Percentiles rank a stretch among this genome's conserved stretches.
Conservation (phyloP, 331 rosid genomes). For the Malus hybrid region DNA sequence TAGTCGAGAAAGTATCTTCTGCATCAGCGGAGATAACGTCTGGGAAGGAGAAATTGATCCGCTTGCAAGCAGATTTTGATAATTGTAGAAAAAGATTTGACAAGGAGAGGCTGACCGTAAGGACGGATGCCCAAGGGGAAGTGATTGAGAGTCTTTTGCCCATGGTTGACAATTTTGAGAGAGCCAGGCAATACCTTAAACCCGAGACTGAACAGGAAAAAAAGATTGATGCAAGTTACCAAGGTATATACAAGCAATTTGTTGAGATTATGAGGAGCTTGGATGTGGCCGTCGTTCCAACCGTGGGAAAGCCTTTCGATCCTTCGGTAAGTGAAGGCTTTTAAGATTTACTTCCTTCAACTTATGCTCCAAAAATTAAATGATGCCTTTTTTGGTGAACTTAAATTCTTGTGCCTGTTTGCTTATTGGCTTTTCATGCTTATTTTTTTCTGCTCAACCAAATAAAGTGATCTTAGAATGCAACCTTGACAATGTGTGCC, state of each 20-base stretch:
- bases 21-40: conserved; percentile 46
- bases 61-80: conserved; percentile 90
- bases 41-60: conserved; percentile 57
- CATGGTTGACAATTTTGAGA: conserved; percentile 83
- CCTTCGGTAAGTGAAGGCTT: conserved; percentile 55
- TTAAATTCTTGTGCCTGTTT: background rate
- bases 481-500: background rate
- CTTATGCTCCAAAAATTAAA: background rate
- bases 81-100: conserved; percentile 72
- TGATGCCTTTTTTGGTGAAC: too few relatives aligned
- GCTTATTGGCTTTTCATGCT: background rate
- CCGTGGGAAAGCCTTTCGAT: conserved; percentile 83
- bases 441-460: background rate
- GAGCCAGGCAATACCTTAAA: conserved; percentile 55
- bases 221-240: conserved; percentile 77
- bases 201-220: conserved; percentile 70
- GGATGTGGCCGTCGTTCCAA: conserved; percentile 59
- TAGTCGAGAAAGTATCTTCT: conserved; percentile 40
- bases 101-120: conserved; percentile 46
- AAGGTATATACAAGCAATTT: conserved; percentile 88
- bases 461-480: background rate
- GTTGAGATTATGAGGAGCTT: conserved; percentile 78
- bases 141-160: conserved; percentile 65
- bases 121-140: conserved; percentile 57
- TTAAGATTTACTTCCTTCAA: conserved; percentile 11